Evolutionary conservation across 2,329 filamentous ascomycete species (phyloP).

Genomic region (Shiraia bambusicola): DNA sequence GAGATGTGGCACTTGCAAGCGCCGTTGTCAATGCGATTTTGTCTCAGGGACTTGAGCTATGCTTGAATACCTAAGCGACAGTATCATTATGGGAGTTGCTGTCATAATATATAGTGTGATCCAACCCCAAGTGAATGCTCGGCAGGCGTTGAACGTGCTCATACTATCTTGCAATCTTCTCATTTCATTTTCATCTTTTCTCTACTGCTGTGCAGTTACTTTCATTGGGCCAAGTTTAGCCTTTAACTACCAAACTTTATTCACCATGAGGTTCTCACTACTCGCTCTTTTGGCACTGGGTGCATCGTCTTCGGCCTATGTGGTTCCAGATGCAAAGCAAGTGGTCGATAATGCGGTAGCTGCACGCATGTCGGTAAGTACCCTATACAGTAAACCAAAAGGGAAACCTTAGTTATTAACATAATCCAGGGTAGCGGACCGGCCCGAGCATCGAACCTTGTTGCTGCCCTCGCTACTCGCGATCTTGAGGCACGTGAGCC

Average conservation of each 20-base stretch:
- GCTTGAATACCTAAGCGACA: slow-evolving; percentile 7
- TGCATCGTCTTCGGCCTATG: slow-evolving; percentile 36
- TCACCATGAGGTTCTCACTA: slow-evolving; percentile 35
- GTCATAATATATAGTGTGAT: slow-evolving; percentile 30
- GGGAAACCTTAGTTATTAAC: slow-evolving; percentile 9
- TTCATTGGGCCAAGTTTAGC: slow-evolving; percentile 16
- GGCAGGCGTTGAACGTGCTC: slow-evolving; percentile 38
- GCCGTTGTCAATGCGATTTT: slow-evolving; percentile 18
- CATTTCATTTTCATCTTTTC: slow-evolving; percentile 28
- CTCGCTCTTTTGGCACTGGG: slow-evolving; percentile 36
- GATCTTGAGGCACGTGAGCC: slow-evolving; percentile 14
- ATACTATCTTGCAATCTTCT: slow-evolving; percentile 36
- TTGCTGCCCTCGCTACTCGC: slow-evolving; percentile 24
- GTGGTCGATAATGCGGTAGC: slow-evolving; percentile 23
- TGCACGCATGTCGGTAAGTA: slow-evolving; percentile 31
- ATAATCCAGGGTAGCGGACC: slow-evolving; percentile 26
- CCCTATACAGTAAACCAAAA: background rate
- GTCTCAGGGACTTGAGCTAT: slow-evolving; percentile 19
- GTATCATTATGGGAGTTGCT: slow-evolving; percentile 2
- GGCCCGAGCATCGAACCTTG: slow-evolving; percentile 19
- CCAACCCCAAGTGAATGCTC: slow-evolving; percentile 19
- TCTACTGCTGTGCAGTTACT: slow-evolving; percentile 35
- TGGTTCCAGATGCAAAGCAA: slow-evolving; percentile 29
- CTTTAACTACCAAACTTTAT: slow-evolving; percentile 14
- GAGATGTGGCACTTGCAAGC: slow-evolving; percentile 12